Evolutionary conservation across 345 rosid species (phyloP).

Genomic region (Alliaria petiolata): DNA sequence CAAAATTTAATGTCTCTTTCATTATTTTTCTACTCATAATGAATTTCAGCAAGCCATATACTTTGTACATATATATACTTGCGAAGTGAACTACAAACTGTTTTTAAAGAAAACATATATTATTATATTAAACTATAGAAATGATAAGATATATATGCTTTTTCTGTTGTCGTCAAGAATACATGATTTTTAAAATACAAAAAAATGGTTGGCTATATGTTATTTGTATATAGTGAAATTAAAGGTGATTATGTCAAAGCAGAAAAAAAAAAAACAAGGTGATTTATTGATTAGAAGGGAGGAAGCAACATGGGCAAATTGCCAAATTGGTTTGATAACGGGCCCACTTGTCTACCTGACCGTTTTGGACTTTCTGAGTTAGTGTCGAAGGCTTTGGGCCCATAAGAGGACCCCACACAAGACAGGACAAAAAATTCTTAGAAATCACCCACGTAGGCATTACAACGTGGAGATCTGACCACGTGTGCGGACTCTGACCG

Average conservation of each 20-base stretch:
- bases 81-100: neutral
- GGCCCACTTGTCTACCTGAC: slow-evolving; percentile 29
- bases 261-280: neutral
- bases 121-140: too few relatives aligned
- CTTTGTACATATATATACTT: neutral
- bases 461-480: neutral
- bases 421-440: slow-evolving; percentile 15
- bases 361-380: slow-evolving; percentile 31
- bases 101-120: neutral
- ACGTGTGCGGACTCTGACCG: neutral
- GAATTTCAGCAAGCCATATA: neutral
- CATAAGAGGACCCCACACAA: slow-evolving; percentile 9
- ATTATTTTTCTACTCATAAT: slow-evolving; percentile 1
- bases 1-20: neutral
- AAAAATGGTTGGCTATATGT: neutral
- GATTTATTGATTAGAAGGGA: slow-evolving; percentile 1
- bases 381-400: slow-evolving; percentile 23
- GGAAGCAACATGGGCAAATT: slow-evolving; percentile 30
- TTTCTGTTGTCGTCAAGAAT: too few relatives aligned
- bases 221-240: neutral
- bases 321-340: slow-evolving; percentile 28
- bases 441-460: slow-evolving; percentile 1
- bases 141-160: too few relatives aligned
- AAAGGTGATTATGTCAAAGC: neutral
- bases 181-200: neutral